Conservation (phyloP, 352 stramenopile genomes). For the Globisporangium cylindrosporum region DNA sequence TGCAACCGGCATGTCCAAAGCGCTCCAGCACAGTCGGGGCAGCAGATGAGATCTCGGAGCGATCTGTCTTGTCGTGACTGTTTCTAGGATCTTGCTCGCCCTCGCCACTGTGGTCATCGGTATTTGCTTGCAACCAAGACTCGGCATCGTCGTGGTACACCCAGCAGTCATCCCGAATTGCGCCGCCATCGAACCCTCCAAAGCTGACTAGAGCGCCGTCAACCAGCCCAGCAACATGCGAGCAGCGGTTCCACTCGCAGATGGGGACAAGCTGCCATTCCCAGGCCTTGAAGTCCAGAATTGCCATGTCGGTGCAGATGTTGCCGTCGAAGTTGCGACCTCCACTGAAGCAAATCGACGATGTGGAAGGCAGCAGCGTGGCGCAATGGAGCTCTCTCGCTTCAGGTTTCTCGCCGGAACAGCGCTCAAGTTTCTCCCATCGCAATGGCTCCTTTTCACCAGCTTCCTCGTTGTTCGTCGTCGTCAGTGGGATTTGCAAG, state of each 20-base stretch:
- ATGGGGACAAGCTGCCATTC: constrained; percentile 51
- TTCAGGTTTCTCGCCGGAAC: constrained; percentile 28
- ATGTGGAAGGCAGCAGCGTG: constrained; percentile 16
- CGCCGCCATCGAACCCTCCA: constrained; percentile 47
- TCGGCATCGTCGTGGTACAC: constrained; percentile 44
- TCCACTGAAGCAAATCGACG: constrained; percentile 38
- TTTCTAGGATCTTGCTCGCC: neutral
- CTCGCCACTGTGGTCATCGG: too few relatives aligned
- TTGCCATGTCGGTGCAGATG: constrained; percentile 58
- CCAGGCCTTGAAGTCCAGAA: constrained; percentile 37
- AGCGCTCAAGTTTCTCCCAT: constrained; percentile 33
- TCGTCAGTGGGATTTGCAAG: constrained; percentile 30
- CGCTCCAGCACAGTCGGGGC: constrained; percentile 12
- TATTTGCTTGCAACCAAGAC: constrained; percentile 30
- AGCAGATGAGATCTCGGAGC: constrained; percentile 4
- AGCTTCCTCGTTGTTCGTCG: neutral
- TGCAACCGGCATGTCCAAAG: constrained; percentile 40
- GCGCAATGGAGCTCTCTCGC: constrained; percentile 51
- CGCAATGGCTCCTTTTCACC: constrained; percentile 3
- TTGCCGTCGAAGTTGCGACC: constrained; percentile 48
- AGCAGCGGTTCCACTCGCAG: constrained; percentile 56
- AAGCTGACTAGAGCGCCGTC: constrained; percentile 39
- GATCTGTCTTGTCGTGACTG: constrained; percentile 3
- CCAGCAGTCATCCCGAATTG: constrained; percentile 47
- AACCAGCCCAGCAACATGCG: constrained; percentile 31